phyloP scores from a whole-genome alignment of 2,329 filamentous ascomycete genomes.

The Neonectria punicea region DNA sequence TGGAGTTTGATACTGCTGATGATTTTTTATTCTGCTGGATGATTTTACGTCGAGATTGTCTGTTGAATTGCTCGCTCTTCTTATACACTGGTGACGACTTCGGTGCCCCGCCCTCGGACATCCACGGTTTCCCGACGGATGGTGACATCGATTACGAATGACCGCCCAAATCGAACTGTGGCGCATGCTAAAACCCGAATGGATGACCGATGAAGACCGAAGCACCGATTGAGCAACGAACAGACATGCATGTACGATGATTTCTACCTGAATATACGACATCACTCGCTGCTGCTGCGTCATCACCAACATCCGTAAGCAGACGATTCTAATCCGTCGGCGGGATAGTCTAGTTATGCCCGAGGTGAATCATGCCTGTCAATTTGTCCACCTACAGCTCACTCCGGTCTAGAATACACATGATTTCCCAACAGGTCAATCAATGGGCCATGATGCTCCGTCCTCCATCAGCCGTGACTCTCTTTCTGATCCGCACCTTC shows the following conservation, averaged over 20 bases:
- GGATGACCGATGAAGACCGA: background rate
- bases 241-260: background rate
- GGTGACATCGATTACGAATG: background rate
- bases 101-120: background rate
- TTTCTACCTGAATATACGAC: too few species aligned
- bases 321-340: too few species aligned
- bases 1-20: background rate
- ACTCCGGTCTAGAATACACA: background rate
- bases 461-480: conserved; percentile 58
- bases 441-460: conserved; percentile 55
- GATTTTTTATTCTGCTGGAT: too few species aligned
- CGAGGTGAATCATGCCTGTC: background rate
- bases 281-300: too few species aligned
- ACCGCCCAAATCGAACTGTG: background rate
- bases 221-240: background rate
- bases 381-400: background rate
- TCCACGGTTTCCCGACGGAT: background rate
- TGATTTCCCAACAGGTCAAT: background rate
- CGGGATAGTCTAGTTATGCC: too few species aligned
- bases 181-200: background rate
- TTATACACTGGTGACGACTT: background rate
- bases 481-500: conserved; percentile 52
- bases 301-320: too few species aligned
- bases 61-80: background rate
- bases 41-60: background rate